Evolutionary conservation across 2,329 filamentous ascomycete species (phyloP).

Genomic region (Exserohilum turcica): DNA sequence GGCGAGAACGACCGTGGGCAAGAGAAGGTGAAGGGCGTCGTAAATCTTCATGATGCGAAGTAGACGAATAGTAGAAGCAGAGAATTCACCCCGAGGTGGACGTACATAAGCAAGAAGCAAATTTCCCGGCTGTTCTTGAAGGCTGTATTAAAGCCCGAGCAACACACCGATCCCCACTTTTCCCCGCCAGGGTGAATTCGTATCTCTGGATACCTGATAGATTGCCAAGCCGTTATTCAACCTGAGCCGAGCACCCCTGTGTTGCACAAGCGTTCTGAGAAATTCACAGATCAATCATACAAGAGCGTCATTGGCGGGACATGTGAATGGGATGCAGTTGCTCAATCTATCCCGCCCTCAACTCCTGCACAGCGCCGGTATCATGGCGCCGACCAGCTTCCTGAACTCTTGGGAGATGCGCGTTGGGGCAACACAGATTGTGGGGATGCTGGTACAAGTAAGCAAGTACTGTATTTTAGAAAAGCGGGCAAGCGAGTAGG

Average conservation of each 20-base stretch:
- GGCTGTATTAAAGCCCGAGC: background rate
- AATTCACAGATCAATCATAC: background rate
- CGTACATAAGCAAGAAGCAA: background rate
- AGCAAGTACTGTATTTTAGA: background rate
- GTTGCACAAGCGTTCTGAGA: background rate
- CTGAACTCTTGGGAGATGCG: background rate
- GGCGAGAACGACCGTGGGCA: background rate
- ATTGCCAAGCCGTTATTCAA: background rate
- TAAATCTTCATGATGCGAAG: background rate
- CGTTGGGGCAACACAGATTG: background rate
- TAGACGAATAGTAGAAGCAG: background rate
- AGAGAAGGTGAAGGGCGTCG: background rate
- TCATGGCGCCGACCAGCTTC: background rate
- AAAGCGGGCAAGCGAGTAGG: background rate
- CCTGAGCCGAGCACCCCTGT: background rate
- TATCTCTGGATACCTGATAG: background rate
- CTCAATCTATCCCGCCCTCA: constrained; percentile 5
- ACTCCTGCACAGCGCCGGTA: constrained; percentile 6
- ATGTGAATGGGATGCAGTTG: constrained; percentile 4
- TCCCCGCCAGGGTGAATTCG: background rate
- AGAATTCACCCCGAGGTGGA: background rate
- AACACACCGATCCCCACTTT: background rate
- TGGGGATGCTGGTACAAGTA: background rate
- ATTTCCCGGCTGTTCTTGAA: background rate
- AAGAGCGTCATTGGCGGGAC: background rate